These are phyloP conservation scores for Phytophthora pluvialis DNA, from an alignment of 352 stramenopile genomes.

Conservation along the genomic window DNA sequence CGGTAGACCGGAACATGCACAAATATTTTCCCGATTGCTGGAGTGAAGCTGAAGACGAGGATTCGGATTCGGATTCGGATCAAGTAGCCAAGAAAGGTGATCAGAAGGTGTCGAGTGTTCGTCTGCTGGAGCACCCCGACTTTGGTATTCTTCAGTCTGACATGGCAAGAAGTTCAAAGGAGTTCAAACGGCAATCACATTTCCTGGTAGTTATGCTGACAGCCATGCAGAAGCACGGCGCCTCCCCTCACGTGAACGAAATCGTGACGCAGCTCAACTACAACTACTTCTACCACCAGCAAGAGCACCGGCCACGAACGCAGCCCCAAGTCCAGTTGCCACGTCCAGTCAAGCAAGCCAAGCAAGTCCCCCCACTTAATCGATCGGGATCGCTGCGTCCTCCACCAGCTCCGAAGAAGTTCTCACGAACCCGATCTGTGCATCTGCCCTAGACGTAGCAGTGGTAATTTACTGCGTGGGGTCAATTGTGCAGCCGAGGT, in stretches of 20 bases:
- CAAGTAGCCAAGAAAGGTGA: not conserved
- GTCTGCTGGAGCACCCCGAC: conserved; percentile 29
- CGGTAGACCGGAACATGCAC: conserved; percentile 51
- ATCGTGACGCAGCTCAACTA: conserved; percentile 79
- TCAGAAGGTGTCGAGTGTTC: conserved; percentile 1
- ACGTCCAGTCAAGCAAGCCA: conserved; percentile 1
- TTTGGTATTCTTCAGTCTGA: conserved; percentile 39
- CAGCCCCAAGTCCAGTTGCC: conserved; percentile 4
- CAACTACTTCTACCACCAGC: conserved; percentile 72
- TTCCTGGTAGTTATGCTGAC: conserved; percentile 79
- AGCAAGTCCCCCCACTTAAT: conserved; percentile 10
- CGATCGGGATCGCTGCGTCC: conserved; percentile 22
- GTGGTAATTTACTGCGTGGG: not conserved
- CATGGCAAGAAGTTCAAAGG: conserved; percentile 48
- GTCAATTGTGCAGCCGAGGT: not conserved
- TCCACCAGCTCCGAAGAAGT: conserved; percentile 20
- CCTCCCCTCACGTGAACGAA: conserved; percentile 71
- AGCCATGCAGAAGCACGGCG: conserved; percentile 74
- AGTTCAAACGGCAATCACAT: conserved; percentile 71
- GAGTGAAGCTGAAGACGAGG: not conserved
- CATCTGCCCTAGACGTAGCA: conserved; percentile 3
- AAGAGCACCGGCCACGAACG: conserved; percentile 29
- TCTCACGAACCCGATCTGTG: conserved; percentile 21
- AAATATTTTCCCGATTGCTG: conserved; percentile 40
- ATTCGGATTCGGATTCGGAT: not conserved